Conservation (phyloP, 2,329 filamentous ascomycete genomes). For the Leptosphaerulina australis region DNA sequence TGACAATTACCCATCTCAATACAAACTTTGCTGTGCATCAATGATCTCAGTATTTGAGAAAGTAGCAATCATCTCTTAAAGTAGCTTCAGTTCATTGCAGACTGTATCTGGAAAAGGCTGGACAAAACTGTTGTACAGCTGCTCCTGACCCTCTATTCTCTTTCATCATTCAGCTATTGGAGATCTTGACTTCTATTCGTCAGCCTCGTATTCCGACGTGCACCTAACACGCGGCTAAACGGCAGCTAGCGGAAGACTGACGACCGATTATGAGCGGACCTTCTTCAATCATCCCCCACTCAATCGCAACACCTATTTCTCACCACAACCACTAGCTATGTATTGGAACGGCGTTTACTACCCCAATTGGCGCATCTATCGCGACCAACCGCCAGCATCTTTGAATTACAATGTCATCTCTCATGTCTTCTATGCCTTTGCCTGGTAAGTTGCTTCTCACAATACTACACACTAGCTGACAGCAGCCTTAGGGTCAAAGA, state of each 20-base stretch:
- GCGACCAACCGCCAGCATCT: conserved; percentile 72
- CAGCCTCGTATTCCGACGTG: conserved; percentile 33
- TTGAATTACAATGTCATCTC: conserved; percentile 78
- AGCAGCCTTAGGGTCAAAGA: conserved; percentile 62
- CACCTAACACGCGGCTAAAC: conserved; percentile 40
- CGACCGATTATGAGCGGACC: conserved; percentile 41
- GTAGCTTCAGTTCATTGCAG: not conserved
- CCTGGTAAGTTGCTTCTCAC: conserved; percentile 54
- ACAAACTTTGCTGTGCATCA: not conserved
- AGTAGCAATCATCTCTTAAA: not conserved
- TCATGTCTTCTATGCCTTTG: conserved; percentile 84
- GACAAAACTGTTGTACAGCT: not conserved
- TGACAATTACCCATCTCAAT: not conserved
- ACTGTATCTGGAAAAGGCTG: not conserved
- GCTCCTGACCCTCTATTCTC: not conserved
- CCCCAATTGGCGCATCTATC: conserved; percentile 78
- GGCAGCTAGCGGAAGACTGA: conserved; percentile 30
- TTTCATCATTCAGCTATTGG: conserved; percentile 10
- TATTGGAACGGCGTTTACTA: conserved; percentile 79
- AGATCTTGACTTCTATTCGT: conserved; percentile 17
- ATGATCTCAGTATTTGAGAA: not conserved
- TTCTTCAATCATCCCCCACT: conserved; percentile 27
- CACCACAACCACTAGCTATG: conserved; percentile 44
- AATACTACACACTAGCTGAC: conserved; percentile 28
- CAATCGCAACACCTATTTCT: conserved; percentile 36